Conservation (phyloP, 805 yeast genomes). For the Zygosaccharomyces bailii region DNA sequence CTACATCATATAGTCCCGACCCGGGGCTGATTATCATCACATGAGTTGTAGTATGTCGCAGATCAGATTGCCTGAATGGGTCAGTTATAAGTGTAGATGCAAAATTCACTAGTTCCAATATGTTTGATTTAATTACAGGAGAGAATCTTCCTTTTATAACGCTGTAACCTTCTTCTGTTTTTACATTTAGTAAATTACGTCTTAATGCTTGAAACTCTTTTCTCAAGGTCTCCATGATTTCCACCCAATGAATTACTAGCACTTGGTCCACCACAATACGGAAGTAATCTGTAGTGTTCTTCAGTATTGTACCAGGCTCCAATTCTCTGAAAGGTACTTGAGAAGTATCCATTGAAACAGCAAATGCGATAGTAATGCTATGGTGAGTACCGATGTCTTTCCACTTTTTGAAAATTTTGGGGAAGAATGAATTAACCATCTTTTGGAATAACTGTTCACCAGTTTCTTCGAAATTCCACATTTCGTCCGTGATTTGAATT, state of each 20-base stretch:
- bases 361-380: conserved; percentile 85
- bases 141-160: conserved; percentile 59
- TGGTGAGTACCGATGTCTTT: conserved; percentile 84
- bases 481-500: conserved; percentile 86
- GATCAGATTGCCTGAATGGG: conserved; percentile 77
- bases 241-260: conserved; percentile 82
- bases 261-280: conserved; percentile 95
- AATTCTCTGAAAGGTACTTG: conserved; percentile 52
- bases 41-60: conserved; percentile 88
- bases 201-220: conserved; percentile 81
- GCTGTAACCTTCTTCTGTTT: conserved; percentile 34
- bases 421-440: conserved; percentile 86
- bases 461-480: conserved; percentile 97
- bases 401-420: conserved; percentile 86
- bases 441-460: conserved; percentile 94
- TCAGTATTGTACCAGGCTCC: conserved; percentile 67
- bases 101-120: conserved; percentile 81
- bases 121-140: conserved; percentile 86
- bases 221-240: conserved; percentile 83
- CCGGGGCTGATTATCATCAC: conserved; percentile 87
- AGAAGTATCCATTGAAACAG: conserved; percentile 61
- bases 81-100: conserved; percentile 75
- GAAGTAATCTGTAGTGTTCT: conserved; percentile 71
- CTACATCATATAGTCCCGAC: conserved; percentile 89
- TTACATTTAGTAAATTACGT: conserved; percentile 57